Conservation (phyloP, 257 asterid species). For the Primulina eburnea region DNA sequence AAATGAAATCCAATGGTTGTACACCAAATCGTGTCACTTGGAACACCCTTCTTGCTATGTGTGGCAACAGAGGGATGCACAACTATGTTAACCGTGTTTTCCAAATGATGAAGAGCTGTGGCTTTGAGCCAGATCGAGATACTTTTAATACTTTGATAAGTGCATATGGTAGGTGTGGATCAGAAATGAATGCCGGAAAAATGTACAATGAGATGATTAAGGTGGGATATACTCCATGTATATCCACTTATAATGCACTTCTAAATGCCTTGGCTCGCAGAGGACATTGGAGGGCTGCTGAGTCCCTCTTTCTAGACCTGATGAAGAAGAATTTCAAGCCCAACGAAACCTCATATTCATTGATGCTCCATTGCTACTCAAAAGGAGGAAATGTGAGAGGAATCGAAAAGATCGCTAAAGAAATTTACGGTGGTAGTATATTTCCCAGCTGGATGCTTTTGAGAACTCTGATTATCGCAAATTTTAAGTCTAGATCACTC, state of each 20-base stretch:
- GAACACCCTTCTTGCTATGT: conserved; percentile 84
- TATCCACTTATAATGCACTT: conserved; percentile 82
- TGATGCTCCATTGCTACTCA: conserved; percentile 84
- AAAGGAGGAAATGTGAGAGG: conserved; percentile 78
- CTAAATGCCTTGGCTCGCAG: conserved; percentile 78
- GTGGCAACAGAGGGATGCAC: conserved; percentile 85
- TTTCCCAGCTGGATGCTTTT: conserved; percentile 90
- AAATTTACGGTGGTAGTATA: conserved; percentile 75
- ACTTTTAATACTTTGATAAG: conserved; percentile 85
- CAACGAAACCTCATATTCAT: conserved; percentile 69
- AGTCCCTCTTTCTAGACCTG: conserved; percentile 65
- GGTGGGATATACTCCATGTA: conserved; percentile 79
- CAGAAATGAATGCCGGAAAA: conserved; percentile 59
- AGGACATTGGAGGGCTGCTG: conserved; percentile 83
- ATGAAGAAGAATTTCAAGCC: conserved; percentile 80
- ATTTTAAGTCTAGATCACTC: conserved; percentile 75
- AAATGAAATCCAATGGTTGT: conserved; percentile 83
- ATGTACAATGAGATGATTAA: conserved; percentile 78
- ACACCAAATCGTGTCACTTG: conserved; percentile 84
- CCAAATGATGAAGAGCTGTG: conserved; percentile 81
- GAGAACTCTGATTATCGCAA: conserved; percentile 73
- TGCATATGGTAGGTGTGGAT: conserved; percentile 88
- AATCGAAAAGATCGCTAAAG: conserved; percentile 69
- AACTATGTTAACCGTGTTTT: conserved; percentile 65
- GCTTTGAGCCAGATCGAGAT: conserved; percentile 87